Evolutionary conservation across 805 yeast species (phyloP), one percentile per base, ranked within the genome.

Genomic region (Suhomyces faveliae): DNA sequence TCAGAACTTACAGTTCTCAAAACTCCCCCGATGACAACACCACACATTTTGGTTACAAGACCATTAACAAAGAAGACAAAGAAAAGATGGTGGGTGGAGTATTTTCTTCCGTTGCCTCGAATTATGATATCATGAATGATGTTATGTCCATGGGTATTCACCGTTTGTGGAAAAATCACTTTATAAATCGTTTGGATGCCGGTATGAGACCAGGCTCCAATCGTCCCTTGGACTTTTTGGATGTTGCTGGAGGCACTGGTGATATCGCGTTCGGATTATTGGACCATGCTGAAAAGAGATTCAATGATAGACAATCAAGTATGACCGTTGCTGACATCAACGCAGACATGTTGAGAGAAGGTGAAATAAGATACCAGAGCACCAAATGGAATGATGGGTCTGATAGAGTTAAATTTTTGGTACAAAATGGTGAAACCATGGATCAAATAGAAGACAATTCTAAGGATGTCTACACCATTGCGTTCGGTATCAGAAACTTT

Each of bases 201-300:
- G 99, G 99, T 27, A 83, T 82, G 74, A 80, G 98, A 62, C 92
- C 96, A 4, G 95, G 92, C 40, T 79, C 82, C 11, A 65, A 72
- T 11, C 80, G 84, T 54, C 96, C 97, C 3, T 73, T 94, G 58
- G 81, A 84, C 49, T 92, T 94, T 61, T 77, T 94, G 53, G 99
- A 94, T 67, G 98, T 94, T 48, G 99, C 99, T 22, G 99, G 99
- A 50, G 99, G 99, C 20, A 89, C 98, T 9, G 99, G 99, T 41
- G 99, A 94, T 63, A 92, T 94, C 68, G 99, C 99, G 1, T 89
- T 89, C 69, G 95, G 99, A 2, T 77, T 94, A 53, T 74, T 94
- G 52, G 96, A 90, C 60, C 96, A 94, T 68, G 98, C 98, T 8
- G 83, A 85, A 53, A 68, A 74, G 35, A 80, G 83, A 52, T 89